phyloP scores from a whole-genome alignment of 2,329 filamentous ascomycete species.

The Fusarium newnesense region DNA sequence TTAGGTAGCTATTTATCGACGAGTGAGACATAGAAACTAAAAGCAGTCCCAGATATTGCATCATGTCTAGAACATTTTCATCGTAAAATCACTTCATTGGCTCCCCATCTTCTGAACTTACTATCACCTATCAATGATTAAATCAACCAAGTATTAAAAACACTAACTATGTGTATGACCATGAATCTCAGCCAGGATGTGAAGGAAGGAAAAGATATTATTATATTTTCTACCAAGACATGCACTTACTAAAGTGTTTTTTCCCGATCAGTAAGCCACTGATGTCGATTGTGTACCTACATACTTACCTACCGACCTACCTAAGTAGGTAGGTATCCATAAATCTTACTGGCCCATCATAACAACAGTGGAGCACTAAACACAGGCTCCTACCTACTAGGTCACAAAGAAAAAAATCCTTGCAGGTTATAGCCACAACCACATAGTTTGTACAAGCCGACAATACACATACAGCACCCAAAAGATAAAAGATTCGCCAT shows the following conservation, averaged over 20 bases:
- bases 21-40: neutral
- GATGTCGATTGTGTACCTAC: slow-evolving; percentile 16
- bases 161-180: neutral
- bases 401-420: slow-evolving; percentile 30
- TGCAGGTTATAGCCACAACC: slow-evolving; percentile 7
- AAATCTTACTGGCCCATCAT: neutral
- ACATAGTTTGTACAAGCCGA: slow-evolving; percentile 10
- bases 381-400: neutral
- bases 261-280: neutral
- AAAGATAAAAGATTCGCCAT: slow-evolving; percentile 58
- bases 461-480: neutral
- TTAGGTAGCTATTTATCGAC: neutral
- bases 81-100: too few relatives aligned
- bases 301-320: too few relatives aligned
- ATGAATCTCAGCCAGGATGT: too few relatives aligned
- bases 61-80: neutral
- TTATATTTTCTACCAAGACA: neutral
- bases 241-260: neutral
- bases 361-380: slow-evolving; percentile 22
- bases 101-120: neutral
- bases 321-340: too few relatives aligned
- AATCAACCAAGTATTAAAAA: neutral
- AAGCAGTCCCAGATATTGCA: neutral
- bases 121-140: neutral
- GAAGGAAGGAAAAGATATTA: neutral